phyloP scores from a whole-genome alignment of 1,284 basidiomycete species.

The Ganoderma multipileum region DNA sequence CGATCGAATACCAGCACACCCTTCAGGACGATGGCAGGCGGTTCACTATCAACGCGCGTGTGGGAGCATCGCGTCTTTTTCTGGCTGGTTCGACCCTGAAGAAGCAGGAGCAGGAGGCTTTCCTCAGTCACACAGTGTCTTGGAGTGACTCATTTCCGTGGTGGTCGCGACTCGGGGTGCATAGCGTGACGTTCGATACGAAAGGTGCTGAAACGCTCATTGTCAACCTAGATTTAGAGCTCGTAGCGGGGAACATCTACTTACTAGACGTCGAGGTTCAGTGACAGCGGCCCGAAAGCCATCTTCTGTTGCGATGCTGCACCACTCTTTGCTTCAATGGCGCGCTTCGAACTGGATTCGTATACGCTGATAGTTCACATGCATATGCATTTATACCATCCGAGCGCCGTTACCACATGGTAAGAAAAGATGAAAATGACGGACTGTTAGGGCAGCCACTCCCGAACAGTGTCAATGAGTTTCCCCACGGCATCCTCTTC shows the following conservation, averaged over 20 bases:
- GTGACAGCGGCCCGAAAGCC: neutral
- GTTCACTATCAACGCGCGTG: neutral
- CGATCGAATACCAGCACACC: neutral
- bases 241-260: neutral
- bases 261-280: neutral
- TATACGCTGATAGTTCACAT: too few relatives aligned
- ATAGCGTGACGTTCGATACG: neutral
- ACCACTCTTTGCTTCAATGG: neutral
- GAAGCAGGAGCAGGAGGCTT: neutral
- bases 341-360: too few relatives aligned
- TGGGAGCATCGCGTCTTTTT: neutral
- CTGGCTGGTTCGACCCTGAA: neutral
- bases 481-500: conserved; percentile 24
- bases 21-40: neutral
- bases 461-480: conserved; percentile 26
- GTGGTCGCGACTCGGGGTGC: neutral
- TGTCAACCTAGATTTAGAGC: neutral
- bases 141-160: neutral
- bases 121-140: neutral
- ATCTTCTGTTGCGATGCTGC: too few relatives aligned
- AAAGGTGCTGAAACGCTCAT: neutral
- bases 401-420: neutral
- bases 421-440: neutral
- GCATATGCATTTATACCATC: neutral
- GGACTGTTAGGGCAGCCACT: conserved; percentile 28